A percentile compares a stretch with the other conserved stretches of the same genome.
Conservation (phyloP, 2,329 filamentous ascomycete genomes). For the Aspergillus pseudotamarii region DNA sequence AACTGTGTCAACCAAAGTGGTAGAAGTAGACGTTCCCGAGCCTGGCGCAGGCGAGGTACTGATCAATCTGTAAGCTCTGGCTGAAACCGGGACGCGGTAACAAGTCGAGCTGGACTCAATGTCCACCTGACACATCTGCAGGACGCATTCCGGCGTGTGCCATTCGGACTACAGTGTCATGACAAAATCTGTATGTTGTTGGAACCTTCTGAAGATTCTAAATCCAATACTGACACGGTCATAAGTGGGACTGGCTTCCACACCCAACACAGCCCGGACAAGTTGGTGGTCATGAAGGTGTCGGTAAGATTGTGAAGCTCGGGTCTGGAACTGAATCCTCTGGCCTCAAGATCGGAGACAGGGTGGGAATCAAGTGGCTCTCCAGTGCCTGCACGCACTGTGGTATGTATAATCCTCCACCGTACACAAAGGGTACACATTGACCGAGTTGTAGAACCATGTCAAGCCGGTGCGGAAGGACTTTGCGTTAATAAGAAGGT, state of each 20-base stretch:
- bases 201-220: background rate
- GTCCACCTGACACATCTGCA: conserved; percentile 24
- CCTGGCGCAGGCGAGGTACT: conserved; percentile 65
- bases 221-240: background rate
- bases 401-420: conserved; percentile 33
- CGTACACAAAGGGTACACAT: background rate
- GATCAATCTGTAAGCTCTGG: conserved; percentile 58
- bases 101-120: background rate
- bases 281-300: conserved; percentile 71
- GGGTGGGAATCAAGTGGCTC: conserved; percentile 73
- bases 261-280: conserved; percentile 62
- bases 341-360: conserved; percentile 65
- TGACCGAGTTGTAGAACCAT: conserved; percentile 42
- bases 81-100: background rate
- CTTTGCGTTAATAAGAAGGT: conserved; percentile 60
- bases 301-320: conserved; percentile 66
- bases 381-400: conserved; percentile 59
- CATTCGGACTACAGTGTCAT: conserved; percentile 65
- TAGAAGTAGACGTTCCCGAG: conserved; percentile 65
- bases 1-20: conserved; percentile 65
- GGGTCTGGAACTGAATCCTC: conserved; percentile 61
- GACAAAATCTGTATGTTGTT: conserved; percentile 44
- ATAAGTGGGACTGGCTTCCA: conserved; percentile 60
- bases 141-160: conserved; percentile 66
- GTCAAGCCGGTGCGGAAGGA: conserved; percentile 58